Evolutionary conservation across 75 land plant genomes (phyloP).

Genomic region (Pseudotsuga menziesii): DNA sequence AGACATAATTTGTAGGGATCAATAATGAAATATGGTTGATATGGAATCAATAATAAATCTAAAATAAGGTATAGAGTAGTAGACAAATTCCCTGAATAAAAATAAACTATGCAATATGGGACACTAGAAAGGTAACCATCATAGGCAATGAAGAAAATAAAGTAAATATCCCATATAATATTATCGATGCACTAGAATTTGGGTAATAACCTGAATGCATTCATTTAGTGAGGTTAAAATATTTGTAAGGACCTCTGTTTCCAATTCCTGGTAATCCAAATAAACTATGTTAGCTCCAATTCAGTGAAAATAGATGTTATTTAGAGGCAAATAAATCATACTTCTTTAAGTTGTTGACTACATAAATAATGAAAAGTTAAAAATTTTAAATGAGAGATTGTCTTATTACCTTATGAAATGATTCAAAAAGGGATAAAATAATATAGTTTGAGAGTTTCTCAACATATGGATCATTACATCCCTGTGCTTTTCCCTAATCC

Average conservation of each 20-base stretch:
- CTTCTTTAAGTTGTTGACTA: neutral
- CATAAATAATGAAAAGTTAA: neutral
- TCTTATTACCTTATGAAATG: conserved; percentile 39
- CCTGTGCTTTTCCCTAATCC: conserved; percentile 45
- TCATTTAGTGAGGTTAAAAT: conserved; percentile 47
- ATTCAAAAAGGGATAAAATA: conserved; percentile 43
- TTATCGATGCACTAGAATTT: neutral
- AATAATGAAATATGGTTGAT: too few species aligned
- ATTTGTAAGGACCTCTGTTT: conserved; percentile 32
- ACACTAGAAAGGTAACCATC: neutral
- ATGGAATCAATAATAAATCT: neutral
- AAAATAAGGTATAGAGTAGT: neutral
- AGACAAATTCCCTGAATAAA: neutral
- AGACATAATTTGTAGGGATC: too few species aligned
- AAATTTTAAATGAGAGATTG: neutral
- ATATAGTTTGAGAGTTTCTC: conserved; percentile 54
- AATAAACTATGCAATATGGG: neutral
- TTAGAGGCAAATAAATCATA: neutral
- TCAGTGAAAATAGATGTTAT: neutral
- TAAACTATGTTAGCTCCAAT: neutral
- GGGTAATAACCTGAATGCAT: conserved; percentile 36
- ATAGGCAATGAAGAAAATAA: neutral
- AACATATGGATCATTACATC: conserved; percentile 45
- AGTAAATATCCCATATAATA: neutral
- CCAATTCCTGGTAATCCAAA: conserved; percentile 34